Percentiles rank a stretch among this genome's conserved stretches.
phyloP scores from a whole-genome alignment of 805 yeast species.

The Komagataella kurtzmanii region DNA sequence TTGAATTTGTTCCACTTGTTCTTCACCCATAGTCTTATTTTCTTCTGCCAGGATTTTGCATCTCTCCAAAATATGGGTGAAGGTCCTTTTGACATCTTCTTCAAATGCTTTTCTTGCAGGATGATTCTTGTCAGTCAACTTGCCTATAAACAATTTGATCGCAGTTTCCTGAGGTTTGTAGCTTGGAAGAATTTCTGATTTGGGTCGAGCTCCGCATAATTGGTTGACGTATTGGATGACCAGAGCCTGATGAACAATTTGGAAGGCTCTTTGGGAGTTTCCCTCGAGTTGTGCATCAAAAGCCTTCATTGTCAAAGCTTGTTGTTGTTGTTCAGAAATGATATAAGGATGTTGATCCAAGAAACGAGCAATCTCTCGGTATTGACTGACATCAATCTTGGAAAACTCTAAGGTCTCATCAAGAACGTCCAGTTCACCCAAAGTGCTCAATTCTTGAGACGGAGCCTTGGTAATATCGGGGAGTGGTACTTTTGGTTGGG shows the following conservation, averaged over 20 bases:
- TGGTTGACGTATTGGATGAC: conserved; percentile 49
- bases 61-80: conserved; percentile 60
- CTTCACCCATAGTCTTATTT: conserved; percentile 27
- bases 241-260: conserved; percentile 69
- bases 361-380: conserved; percentile 35
- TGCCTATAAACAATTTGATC: conserved; percentile 54
- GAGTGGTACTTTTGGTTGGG: background rate
- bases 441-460: conserved; percentile 18
- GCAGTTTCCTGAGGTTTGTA: conserved; percentile 19
- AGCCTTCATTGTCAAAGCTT: conserved; percentile 84
- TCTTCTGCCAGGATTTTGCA: conserved; percentile 46
- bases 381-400: conserved; percentile 33
- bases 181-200: conserved; percentile 5
- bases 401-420: conserved; percentile 60
- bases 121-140: conserved; percentile 34
- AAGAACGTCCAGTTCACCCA: conserved; percentile 39
- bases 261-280: conserved; percentile 37
- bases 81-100: conserved; percentile 64
- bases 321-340: conserved; percentile 75
- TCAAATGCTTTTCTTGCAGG: conserved; percentile 62
- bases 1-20: conserved; percentile 72
- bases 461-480: conserved; percentile 7
- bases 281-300: conserved; percentile 70
- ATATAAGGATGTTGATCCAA: conserved; percentile 51
- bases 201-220: conserved; percentile 9